Percentiles rank a stretch among this genome's conserved stretches.
phyloP scores from a whole-genome alignment of 1,284 basidiomycete species.

The Fereydounia khargensis region DNA sequence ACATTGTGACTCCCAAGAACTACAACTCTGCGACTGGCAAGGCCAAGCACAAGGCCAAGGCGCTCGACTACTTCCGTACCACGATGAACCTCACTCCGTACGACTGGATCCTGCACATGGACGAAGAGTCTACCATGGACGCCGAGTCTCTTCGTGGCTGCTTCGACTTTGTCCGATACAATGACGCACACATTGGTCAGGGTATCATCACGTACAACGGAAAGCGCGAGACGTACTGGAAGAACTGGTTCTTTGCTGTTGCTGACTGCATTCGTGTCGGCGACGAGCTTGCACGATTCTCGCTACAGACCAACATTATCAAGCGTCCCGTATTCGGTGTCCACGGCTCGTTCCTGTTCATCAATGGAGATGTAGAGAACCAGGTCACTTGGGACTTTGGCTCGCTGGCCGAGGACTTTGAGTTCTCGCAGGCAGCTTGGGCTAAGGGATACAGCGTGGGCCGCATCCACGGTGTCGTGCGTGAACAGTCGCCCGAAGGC shows the following conservation, averaged over 20 bases:
- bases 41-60: conserved; percentile 60
- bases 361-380: conserved; percentile 60
- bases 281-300: conserved; percentile 60
- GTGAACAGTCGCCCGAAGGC: conserved; percentile 58
- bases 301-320: conserved; percentile 59
- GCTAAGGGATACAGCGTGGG: conserved; percentile 58
- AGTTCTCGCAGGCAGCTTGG: conserved; percentile 60
- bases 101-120: conserved; percentile 60
- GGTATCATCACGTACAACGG: conserved; percentile 60
- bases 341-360: conserved; percentile 60
- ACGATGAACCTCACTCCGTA: conserved; percentile 59
- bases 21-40: conserved; percentile 59
- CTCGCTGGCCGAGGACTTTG: conserved; percentile 59
- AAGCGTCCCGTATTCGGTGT: conserved; percentile 60
- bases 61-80: conserved; percentile 59
- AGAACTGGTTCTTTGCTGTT: conserved; percentile 60
- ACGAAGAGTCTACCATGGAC: conserved; percentile 60
- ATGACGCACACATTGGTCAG: conserved; percentile 59
- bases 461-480: conserved; percentile 59
- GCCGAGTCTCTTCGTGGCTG: conserved; percentile 58
- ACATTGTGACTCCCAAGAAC: conserved; percentile 59
- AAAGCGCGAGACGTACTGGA: conserved; percentile 58
- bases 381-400: conserved; percentile 58
- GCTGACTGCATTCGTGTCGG: conserved; percentile 60
- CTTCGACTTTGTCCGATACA: conserved; percentile 59